Conservation (phyloP, 306 rosid genomes). For the Coriaria nepalensis region DNA sequence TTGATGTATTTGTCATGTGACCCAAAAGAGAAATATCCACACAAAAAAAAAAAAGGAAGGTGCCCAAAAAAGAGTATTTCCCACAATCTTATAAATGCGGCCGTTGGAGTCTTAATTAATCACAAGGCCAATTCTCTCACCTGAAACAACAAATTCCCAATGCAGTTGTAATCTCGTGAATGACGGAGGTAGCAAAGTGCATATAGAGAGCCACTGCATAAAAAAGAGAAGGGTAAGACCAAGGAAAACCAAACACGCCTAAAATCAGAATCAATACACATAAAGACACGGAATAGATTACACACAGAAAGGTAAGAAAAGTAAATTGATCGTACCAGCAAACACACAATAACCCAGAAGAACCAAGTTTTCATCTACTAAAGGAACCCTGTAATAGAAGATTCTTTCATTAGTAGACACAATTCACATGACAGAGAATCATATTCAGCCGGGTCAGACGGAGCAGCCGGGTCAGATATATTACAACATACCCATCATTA, state of each 20-base stretch:
- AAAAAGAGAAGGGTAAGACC: no score
- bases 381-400: slow-evolving; percentile 51
- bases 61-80: no score
- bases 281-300: background rate
- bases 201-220: slow-evolving; percentile 55
- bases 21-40: no score
- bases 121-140: slow-evolving; percentile 23
- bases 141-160: slow-evolving; percentile 91
- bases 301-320: background rate
- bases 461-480: background rate
- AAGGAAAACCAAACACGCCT: no score
- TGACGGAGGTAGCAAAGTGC: slow-evolving; percentile 66
- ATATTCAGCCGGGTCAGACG: background rate
- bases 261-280: no score
- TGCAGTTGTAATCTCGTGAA: slow-evolving; percentile 71
- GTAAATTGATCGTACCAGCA: slow-evolving; percentile 34
- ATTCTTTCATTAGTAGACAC: slow-evolving; percentile 17
- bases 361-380: slow-evolving; percentile 68
- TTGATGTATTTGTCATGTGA: no score
- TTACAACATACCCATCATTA: slow-evolving; percentile 63
- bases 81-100: no score
- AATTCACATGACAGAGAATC: background rate
- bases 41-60: no score
- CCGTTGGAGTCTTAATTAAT: background rate
- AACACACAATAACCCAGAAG: slow-evolving; percentile 62